Percentiles rank a stretch among this genome's conserved stretches.
These are phyloP conservation scores for Talaromyces verruculosus DNA, from an alignment of 2,329 filamentous ascomycete genomes.

Conservation along the genomic window DNA sequence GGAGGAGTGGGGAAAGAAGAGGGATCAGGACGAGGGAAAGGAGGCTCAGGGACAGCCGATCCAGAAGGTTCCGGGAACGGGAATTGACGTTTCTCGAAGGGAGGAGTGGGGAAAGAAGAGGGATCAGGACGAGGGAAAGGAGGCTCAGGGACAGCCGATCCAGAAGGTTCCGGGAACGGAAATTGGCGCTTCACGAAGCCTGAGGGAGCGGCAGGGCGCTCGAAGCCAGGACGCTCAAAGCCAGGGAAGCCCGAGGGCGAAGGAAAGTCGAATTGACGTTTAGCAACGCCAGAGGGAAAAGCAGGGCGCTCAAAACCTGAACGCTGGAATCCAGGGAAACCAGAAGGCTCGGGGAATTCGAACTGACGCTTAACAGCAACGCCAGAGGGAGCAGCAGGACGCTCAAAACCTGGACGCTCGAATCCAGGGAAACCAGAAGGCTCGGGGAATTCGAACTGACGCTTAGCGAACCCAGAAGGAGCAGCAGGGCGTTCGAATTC, in stretches of 20 bases:
- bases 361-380: background rate
- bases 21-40: background rate
- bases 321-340: background rate
- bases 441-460: background rate
- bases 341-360: slow-evolving; percentile 2
- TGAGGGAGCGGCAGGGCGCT: background rate
- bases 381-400: background rate
- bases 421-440: slow-evolving; percentile 9
- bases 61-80: background rate
- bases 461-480: background rate
- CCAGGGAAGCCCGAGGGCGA: background rate
- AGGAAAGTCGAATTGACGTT: background rate
- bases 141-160: background rate
- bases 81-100: background rate
- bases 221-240: background rate
- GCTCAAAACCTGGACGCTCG: background rate
- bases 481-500: background rate
- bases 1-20: background rate
- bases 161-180: background rate
- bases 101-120: too few species aligned
- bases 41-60: slow-evolving; percentile 10
- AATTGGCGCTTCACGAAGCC: background rate
- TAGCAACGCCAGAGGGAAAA: background rate
- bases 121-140: background rate
- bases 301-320: background rate